Base-by-base conservation (phyloP, 495 filamentous ascomycete genomes). In the Talaromyces thailandensis region DNA sequence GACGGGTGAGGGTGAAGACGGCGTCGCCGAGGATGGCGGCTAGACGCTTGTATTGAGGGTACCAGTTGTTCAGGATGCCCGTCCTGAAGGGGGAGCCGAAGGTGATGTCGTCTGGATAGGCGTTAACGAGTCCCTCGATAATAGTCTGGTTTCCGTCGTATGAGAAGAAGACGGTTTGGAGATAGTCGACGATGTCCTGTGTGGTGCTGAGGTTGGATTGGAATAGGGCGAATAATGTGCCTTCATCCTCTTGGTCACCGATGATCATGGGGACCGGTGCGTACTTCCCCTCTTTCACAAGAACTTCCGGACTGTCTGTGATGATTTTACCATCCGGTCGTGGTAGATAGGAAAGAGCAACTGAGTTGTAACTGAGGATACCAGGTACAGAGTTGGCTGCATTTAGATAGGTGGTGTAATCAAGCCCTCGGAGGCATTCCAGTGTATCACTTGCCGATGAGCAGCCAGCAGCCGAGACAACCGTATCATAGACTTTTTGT, bases 1-100 rank as follows among this genome's bases (percentile, higher is more conserved):
- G 81, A 0, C 88, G 81, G 1, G 81, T 83, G 1, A 89, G 73
- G 1, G 84, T 90, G 66, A 88, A 90, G 24, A 81, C 80, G 1
- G 86, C 67, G 64, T 92, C 88, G 26, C 88, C 88, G 0, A 91
- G 76, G 53, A 92, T 85, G n/a, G 88, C 88, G 1, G 89, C 85
- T 0, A 91, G 75, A 3, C 88, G 86, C 70, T 92, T 93, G 78
- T 84, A 91, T 66, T 88, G 80, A 0, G 88, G 87, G 65, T 90
- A 91, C 68, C 82, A 73, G 64, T 85, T 83, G 71, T 91, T 87
- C 3, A 82, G 43, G 8, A 76, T 62, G 14, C 86, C 79, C 0
- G 86, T 89, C 53, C 82, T 74, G 75, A 88, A 91, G 5, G 88
- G 89, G 0, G 81, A 85, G 28, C 87, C 87, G 37, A 78, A 73